Evolutionary conservation across 805 yeast genomes (phyloP).

Genomic region (Nakazawaea peltata): DNA sequence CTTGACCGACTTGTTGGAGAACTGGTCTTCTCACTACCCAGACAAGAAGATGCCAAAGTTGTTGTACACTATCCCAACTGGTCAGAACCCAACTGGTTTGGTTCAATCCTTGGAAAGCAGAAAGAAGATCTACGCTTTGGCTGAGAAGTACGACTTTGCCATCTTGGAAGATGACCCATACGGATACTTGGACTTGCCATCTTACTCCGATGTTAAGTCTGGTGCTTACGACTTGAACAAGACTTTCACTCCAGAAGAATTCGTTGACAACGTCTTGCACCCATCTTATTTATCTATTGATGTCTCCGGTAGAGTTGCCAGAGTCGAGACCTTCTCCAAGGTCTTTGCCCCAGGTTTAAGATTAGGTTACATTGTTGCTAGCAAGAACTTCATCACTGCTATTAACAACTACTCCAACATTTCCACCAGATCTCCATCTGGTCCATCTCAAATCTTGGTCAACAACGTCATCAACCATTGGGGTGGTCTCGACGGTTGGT

Average conservation of each 20-base stretch:
- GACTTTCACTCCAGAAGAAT: conserved; percentile 32
- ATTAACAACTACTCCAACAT: conserved; percentile 33
- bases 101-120: conserved; percentile 43
- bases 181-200: conserved; percentile 47
- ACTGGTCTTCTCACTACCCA: conserved; percentile 45
- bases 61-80: conserved; percentile 62
- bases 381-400: conserved; percentile 34
- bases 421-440: conserved; percentile 48
- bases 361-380: conserved; percentile 50
- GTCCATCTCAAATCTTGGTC: conserved; percentile 50
- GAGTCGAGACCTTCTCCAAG: conserved; percentile 60
- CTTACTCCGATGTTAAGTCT: conserved; percentile 28
- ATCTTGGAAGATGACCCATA: conserved; percentile 70
- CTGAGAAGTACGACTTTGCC: conserved; percentile 47
- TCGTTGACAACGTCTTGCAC: conserved; percentile 32
- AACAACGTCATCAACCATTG: conserved; percentile 42
- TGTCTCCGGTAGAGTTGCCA: conserved; percentile 49
- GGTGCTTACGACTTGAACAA: conserved; percentile 32
- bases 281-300: conserved; percentile 47
- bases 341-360: conserved; percentile 62
- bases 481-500: conserved; percentile 71
- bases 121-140: conserved; percentile 39
- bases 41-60: conserved; percentile 42
- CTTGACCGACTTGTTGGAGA: conserved; percentile 39
- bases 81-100: conserved; percentile 65